Evolutionary conservation across 352 stramenopile species (phyloP), one percentile per base, ranked within the genome.

Genomic region (Pythium phragmiticola): DNA sequence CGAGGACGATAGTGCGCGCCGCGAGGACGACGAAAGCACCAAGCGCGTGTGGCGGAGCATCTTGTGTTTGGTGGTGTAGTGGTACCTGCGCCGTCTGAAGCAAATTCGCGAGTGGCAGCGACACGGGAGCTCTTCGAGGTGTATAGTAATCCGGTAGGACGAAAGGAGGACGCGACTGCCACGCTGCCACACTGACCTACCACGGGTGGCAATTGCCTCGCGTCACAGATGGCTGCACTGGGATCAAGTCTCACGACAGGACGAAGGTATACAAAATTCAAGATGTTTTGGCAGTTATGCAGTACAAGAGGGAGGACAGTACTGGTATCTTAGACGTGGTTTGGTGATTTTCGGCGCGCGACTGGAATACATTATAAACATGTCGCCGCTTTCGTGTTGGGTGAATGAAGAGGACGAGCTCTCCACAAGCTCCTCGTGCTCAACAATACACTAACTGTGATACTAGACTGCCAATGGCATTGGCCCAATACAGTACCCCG

Each of bases 1-100:
- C 19, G 78, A 82, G 51, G 26, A 30, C 26, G 26, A 30, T 5
- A 89, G 77, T 45, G 79, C 65, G 50, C 82, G 79, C 59, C 74
- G 81, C 42, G 53, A 64, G 21, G 68, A 57, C 19, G 42, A 46
- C 17, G 56, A 41, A 13, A 77, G 26, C 19, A 79, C 67, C 52
- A 60, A 69, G 7, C 47, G 63, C 48, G 60, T 62, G 36, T 56
- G 56, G 16, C 46, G 47, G 47, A 69, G 66, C 62, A 69, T 56
- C 57, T 21, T 21, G 21, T 21, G 21, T 21, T 0, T 21, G 21
- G 21, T 21, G 21, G 21, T 21, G 57, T 43, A 42, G 28, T 19
- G 23, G 26, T 41, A 21, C 26, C 4, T 16, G 16, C 14, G 16
- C 12, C 19, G 33, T 23, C 16, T 9, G 14, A 42, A 17, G 47